Percentiles rank a stretch among this genome's conserved stretches.
phyloP scores from a whole-genome alignment of 225 moss, liverwort and hornwort species.

The Pseudisothecium myosuroides region DNA sequence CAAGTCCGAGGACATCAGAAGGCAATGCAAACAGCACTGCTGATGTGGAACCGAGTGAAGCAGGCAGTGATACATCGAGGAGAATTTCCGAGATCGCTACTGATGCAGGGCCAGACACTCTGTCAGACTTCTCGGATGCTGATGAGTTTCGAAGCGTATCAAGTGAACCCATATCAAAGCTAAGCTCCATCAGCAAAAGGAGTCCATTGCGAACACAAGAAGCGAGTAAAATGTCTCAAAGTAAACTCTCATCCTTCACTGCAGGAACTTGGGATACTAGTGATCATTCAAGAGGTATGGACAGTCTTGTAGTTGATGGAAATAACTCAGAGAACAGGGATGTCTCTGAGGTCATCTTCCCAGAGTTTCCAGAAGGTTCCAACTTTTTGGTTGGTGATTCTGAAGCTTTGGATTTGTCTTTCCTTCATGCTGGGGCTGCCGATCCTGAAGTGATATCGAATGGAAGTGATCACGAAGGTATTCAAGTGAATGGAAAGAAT shows the following conservation, averaged over 20 bases:
- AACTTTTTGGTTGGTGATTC: conserved; percentile 23
- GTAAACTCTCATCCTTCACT: conserved; percentile 13
- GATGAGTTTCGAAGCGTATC: conserved; percentile 35
- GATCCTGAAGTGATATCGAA: conserved; percentile 19
- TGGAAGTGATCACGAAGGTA: not conserved
- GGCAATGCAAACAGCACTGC: not conserved
- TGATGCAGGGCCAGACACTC: conserved; percentile 25
- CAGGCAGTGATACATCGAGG: conserved; percentile 13
- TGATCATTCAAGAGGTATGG: not conserved
- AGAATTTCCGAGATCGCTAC: conserved; percentile 27
- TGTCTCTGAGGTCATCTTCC: conserved; percentile 12
- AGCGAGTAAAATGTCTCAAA: conserved; percentile 17
- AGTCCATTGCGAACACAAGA: not conserved
- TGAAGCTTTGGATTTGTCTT: conserved; percentile 21
- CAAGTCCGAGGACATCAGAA: conserved; percentile 5
- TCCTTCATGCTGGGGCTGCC: conserved; percentile 11
- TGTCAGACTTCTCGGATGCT: conserved; percentile 33
- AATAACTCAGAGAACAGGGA: not conserved
- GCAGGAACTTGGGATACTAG: conserved; percentile 10
- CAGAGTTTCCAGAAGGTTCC: conserved; percentile 25
- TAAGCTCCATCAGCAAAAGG: not conserved
- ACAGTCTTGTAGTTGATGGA: not conserved
- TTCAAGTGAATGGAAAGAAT: not conserved
- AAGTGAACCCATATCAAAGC: conserved; percentile 34
- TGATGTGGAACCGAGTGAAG: conserved; percentile 14